Evolutionary conservation across 2,329 filamentous ascomycete species (phyloP).

Genomic region (Endothia cerciana): DNA sequence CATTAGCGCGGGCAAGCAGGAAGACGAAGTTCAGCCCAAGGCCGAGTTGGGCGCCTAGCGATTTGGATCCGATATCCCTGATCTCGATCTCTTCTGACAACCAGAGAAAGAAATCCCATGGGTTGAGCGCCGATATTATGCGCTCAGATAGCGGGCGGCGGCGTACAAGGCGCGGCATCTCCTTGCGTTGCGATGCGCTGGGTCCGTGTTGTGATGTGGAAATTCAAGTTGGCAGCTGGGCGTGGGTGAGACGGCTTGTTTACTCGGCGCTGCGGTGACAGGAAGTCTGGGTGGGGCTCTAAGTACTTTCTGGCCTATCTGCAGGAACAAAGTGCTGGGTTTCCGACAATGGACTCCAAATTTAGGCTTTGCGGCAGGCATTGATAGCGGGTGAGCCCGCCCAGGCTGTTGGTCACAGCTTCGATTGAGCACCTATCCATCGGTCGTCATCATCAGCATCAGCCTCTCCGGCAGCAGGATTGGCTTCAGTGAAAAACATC

Average conservation of each 20-base stretch:
- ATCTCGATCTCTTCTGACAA: slow-evolving; percentile 91
- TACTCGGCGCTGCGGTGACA: slow-evolving; percentile 21
- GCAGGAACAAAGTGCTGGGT: not conserved
- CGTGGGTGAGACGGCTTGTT: slow-evolving; percentile 16
- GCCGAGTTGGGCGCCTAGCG: slow-evolving; percentile 76
- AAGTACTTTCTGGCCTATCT: not conserved
- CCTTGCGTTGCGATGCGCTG: slow-evolving; percentile 11
- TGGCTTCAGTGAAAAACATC: not conserved
- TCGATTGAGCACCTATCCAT: not conserved
- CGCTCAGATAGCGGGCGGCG: slow-evolving; percentile 79
- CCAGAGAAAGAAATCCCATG: slow-evolving; percentile 88
- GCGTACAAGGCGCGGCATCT: slow-evolving; percentile 79
- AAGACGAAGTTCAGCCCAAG: slow-evolving; percentile 78
- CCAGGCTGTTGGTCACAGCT: slow-evolving; percentile 8
- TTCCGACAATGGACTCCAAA: not conserved
- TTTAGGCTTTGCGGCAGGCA: slow-evolving; percentile 20
- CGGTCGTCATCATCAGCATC: slow-evolving; percentile 21
- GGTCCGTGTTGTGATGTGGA: slow-evolving; percentile 1
- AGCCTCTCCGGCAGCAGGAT: not conserved
- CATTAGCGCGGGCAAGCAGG: slow-evolving; percentile 81
- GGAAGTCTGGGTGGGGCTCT: not conserved
- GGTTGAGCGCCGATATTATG: slow-evolving; percentile 79
- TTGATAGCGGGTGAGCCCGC: slow-evolving; percentile 12
- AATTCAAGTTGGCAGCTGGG: slow-evolving; percentile 8
- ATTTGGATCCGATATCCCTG: slow-evolving; percentile 84